Percentiles rank a stretch among this genome's conserved stretches.
These are phyloP conservation scores for Fusarium pseudonygamai DNA, from an alignment of 2,329 filamentous ascomycete genomes.

Conservation along the genomic window DNA sequence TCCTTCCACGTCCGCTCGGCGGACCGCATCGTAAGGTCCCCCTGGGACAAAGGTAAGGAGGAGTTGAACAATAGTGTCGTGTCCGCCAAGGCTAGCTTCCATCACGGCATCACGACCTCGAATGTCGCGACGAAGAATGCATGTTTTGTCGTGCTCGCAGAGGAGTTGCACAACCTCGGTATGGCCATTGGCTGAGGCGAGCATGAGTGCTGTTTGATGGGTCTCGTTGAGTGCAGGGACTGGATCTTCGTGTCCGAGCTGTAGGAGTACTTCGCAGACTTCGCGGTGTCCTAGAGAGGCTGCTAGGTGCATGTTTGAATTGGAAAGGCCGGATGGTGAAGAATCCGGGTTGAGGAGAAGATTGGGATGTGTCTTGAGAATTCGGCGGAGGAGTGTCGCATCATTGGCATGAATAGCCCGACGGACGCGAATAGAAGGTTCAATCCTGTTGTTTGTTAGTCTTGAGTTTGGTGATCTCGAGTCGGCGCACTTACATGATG, in stretches of 20 bases:
- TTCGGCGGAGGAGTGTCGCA: constrained; percentile 75
- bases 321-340: constrained; percentile 72
- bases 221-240: constrained; percentile 81
- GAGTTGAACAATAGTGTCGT: constrained; percentile 72
- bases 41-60: constrained; percentile 68
- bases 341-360: constrained; percentile 84
- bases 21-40: constrained; percentile 63
- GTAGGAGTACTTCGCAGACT: constrained; percentile 75
- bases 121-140: constrained; percentile 72
- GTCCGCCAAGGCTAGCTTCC: constrained; percentile 68
- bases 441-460: constrained; percentile 66
- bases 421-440: constrained; percentile 78
- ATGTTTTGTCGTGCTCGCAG: constrained; percentile 68
- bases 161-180: constrained; percentile 79
- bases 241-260: constrained; percentile 77
- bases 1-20: constrained; percentile 73
- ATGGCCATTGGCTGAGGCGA: constrained; percentile 75
- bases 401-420: constrained; percentile 84
- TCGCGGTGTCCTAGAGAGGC: constrained; percentile 75
- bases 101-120: constrained; percentile 77
- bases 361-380: constrained; percentile 75
- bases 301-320: constrained; percentile 85
- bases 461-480: background rate
- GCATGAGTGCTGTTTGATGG: constrained; percentile 83
- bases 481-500: constrained; percentile 34